phyloP scores from a whole-genome alignment of 345 rosid species.

The Salix suchowensis region DNA sequence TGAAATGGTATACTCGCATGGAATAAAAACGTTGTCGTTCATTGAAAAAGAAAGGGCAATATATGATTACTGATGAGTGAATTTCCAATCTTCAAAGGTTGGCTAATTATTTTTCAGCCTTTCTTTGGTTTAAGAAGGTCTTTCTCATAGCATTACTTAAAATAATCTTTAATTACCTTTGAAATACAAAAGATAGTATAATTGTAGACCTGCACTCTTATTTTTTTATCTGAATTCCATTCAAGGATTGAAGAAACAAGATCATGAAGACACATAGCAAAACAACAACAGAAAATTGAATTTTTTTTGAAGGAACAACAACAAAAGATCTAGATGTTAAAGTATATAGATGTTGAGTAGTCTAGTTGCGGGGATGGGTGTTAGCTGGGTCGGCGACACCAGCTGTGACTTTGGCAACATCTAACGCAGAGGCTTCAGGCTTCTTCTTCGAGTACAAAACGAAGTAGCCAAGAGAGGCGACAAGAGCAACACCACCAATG shows the following conservation, averaged over 20 bases:
- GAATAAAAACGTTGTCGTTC: too few relatives aligned
- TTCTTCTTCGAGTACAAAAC: constrained; percentile 53
- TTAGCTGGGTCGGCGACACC: constrained; percentile 38
- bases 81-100: too few relatives aligned
- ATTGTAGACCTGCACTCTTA: neutral
- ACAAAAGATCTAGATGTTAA: neutral
- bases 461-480: constrained; percentile 42
- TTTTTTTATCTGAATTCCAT: neutral
- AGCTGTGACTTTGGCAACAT: constrained; percentile 59
- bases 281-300: neutral
- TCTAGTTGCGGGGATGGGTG: constrained; percentile 44
- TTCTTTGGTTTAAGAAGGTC: too few relatives aligned
- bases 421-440: constrained; percentile 56
- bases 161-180: too few relatives aligned
- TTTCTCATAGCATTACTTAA: too few relatives aligned
- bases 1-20: too few relatives aligned
- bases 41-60: too few relatives aligned
- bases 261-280: neutral
- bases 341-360: neutral
- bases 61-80: too few relatives aligned
- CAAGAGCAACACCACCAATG: constrained; percentile 33
- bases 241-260: neutral
- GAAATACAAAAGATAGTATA: too few relatives aligned
- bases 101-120: too few relatives aligned
- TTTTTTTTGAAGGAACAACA: neutral